Evolutionary conservation across 179 eudicot genomes (phyloP).

Genomic region (Carnegiea gigantea): DNA sequence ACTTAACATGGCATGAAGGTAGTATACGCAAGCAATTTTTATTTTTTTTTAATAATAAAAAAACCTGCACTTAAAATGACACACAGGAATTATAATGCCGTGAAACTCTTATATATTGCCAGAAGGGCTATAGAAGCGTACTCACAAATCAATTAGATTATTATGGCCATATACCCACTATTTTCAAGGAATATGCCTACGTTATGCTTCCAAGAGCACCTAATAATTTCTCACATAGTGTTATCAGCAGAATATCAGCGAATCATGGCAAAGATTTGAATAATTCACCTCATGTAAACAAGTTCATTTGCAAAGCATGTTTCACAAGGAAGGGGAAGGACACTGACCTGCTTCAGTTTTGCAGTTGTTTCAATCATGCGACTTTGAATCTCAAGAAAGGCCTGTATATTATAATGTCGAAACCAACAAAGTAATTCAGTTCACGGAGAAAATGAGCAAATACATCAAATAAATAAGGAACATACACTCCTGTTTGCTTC

Average conservation of each 20-base stretch:
- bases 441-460: neutral
- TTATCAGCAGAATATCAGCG: neutral
- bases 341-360: conserved; percentile 78
- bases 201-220: neutral
- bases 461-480: neutral
- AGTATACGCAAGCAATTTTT: too few species aligned
- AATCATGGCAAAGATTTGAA: neutral
- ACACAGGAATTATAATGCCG: neutral
- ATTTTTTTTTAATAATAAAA: too few species aligned
- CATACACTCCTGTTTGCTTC: conserved; percentile 69
- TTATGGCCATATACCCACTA: neutral
- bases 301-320: neutral
- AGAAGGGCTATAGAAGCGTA: neutral
- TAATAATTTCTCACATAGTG: neutral
- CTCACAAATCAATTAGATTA: neutral
- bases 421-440: neutral
- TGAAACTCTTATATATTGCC: neutral
- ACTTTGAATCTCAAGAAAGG: conserved; percentile 87
- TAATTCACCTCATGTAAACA: neutral
- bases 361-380: conserved; percentile 85
- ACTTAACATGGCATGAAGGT: neutral
- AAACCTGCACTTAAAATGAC: too few species aligned
- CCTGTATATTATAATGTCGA: conserved; percentile 36
- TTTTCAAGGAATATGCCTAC: neutral
- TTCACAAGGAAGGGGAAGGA: neutral